Evolutionary conservation across 75 land plant genomes (phyloP), one percentile per base, ranked within the genome.

Genomic region (Sequoia sempervirens): DNA sequence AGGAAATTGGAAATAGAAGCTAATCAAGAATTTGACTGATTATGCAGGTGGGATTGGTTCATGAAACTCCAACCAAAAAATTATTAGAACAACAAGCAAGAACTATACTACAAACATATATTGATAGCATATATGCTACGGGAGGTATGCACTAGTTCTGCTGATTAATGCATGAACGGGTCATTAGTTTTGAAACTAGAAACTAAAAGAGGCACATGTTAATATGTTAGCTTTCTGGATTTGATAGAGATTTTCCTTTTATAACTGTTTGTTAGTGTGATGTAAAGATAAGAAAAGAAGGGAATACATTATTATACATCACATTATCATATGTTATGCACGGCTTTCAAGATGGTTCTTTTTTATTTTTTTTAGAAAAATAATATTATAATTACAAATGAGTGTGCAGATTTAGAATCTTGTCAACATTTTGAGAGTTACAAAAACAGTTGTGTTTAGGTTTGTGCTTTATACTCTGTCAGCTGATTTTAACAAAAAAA

Each of bases 111-210:
- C 88, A 91, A 80, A 89, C 87, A 68, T 85, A 91, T 84, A 83
- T 93, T 54, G 96, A 93, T 85, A 93, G 87, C 80, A 81, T 96
- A 50, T 96, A 94, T 89, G 93, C 96, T 61, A 87, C 91, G 83
- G 95, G 89, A 89, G 96, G 98, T 96, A 64, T 2, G 10, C 23
- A 26, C 32, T 78, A 26, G 26, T 23, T n/a, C 20, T 23, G 50
- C 80, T n/a, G 47, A 45, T 78, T n/a, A 26, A 26, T 45, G 14
- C 47, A 78, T 78, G 15, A 10, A 40, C n/a, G 20, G 3, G n/a
- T 36, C 46, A 76, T 9, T 45, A 30, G 73, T 78, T 78, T 78
- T 45, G 20, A 78, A 78, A 18, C 28, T 78, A 78, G 26, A 75
- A 78, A 26, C 50, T 78, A 38, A 43, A 43, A 40, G 28, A 30